Evolutionary conservation across 345 rosid species (phyloP).

Genomic region (Arabidopsis arenosa): DNA sequence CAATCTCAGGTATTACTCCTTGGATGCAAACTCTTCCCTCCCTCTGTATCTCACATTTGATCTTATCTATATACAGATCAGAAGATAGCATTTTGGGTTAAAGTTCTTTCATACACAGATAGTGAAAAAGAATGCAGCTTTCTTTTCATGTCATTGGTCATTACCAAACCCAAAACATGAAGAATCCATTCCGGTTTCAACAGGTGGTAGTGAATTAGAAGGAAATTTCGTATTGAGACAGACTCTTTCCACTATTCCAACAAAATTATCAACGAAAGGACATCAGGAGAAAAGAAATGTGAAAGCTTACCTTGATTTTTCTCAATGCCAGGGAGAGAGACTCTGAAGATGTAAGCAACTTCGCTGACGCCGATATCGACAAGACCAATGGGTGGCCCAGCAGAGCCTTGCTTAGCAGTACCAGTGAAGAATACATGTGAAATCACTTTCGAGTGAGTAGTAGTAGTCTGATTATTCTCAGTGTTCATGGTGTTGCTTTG

Average conservation of each 20-base stretch:
- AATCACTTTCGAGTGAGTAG: constrained; percentile 40
- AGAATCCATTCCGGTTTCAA: not conserved
- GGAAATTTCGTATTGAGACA: constrained; percentile 1
- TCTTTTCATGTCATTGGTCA: not conserved
- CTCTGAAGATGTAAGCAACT: constrained; percentile 69
- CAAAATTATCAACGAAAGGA: not conserved
- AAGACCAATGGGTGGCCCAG: constrained; percentile 66
- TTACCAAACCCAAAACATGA: constrained; percentile 4
- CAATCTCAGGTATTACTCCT: constrained; percentile 55
- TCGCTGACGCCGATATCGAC: constrained; percentile 71
- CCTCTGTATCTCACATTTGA: constrained; percentile 58
- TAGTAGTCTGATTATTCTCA: constrained; percentile 21
- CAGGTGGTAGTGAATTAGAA: constrained; percentile 1
- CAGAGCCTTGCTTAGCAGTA: constrained; percentile 58
- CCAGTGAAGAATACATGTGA: constrained; percentile 52
- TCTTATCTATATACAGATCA: constrained; percentile 48
- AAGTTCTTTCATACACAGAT: constrained; percentile 17
- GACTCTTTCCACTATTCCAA: not conserved
- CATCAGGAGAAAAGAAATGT: not conserved
- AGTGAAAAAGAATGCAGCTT: constrained; percentile 1
- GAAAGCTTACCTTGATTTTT: constrained; percentile 59
- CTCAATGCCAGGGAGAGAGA: constrained; percentile 67
- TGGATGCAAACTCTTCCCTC: constrained; percentile 64
- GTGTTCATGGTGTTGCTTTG: constrained; percentile 31
- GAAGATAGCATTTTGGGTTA: constrained; percentile 11